Percentiles rank a stretch among this genome's conserved stretches.
Evolutionary conservation across 345 rosid species (phyloP).

Genomic region (Ceriops tagal): DNA sequence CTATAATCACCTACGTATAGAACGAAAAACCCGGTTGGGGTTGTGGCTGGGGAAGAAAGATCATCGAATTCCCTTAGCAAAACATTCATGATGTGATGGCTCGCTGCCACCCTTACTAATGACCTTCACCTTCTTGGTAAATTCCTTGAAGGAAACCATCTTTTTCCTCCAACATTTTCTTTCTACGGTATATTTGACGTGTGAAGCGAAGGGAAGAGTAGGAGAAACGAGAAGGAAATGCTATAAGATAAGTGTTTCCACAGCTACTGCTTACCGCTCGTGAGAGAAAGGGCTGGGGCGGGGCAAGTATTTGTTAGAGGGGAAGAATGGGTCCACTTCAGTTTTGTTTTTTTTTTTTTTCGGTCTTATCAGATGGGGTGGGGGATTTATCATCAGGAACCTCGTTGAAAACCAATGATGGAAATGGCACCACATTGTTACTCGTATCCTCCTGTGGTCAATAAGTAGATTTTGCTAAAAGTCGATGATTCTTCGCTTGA

Average conservation of each 20-base stretch:
- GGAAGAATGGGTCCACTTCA: slow-evolving; percentile 5
- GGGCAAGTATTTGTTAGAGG: slow-evolving; percentile 17
- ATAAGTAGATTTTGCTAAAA: not conserved
- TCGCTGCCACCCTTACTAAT: slow-evolving; percentile 26
- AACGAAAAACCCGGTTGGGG: slow-evolving; percentile 74
- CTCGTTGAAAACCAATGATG: not conserved
- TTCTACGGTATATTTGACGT: not conserved
- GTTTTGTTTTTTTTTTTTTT: not conserved
- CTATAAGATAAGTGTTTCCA: not conserved
- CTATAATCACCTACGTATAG: slow-evolving; percentile 73
- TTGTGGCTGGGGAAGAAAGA: slow-evolving; percentile 14
- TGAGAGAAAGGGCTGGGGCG: slow-evolving; percentile 2
- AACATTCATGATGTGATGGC: slow-evolving; percentile 39
- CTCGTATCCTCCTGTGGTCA: not conserved
- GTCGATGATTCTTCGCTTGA: too few relatives aligned
- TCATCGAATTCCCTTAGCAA: slow-evolving; percentile 41
- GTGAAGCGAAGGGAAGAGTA: not conserved
- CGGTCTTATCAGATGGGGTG: too few relatives aligned
- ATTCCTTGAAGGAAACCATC: slow-evolving; percentile 68
- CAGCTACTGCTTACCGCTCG: slow-evolving; percentile 1
- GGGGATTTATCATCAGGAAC: not conserved
- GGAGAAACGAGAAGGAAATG: not conserved
- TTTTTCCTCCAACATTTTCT: slow-evolving; percentile 63
- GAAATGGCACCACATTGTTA: not conserved
- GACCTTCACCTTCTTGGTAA: slow-evolving; percentile 69